Base-by-base conservation (phyloP, 163 green algal species). In the Chlorella variabilis region DNA sequence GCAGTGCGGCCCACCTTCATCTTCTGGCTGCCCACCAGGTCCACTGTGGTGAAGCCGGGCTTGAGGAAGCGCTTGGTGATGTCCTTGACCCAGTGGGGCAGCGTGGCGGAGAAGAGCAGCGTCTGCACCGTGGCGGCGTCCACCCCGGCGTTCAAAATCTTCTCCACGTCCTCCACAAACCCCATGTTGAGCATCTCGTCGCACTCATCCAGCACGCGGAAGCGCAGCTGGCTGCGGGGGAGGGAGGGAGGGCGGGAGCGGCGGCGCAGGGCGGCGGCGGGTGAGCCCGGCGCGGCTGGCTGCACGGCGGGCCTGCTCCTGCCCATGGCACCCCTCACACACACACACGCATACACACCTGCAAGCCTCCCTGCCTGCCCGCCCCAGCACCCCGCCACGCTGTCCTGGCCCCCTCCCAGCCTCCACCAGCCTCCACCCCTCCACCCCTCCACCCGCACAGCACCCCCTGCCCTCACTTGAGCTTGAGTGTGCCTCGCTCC, bases 161-260 rank as follows among this genome's bases (percentile, higher is more conserved):
- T 94, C 90, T 99, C 96, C 51, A 99, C 95, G 81, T 99, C 97
- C 54, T 99, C 97, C 59, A 98, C 95, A 83, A 99, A 99, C n/a
- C 97, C 97, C 97, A 99, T 99, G 86, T 98, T 97, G 75, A 99
- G 92, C 97, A 99, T 99, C 85, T 99, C 93, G 84, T 99, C 97
- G 65, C 96, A 97, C 89, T 99, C 97, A 77, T 99, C 97, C 54
- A 99, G 87, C 51, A 99, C 93, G 23, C 96, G 92, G 86, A 95
- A 98, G 77, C 86, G 93, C 77, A 86, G 61, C 71, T 68, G 45
- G 71, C 71, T 79, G 71, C 54, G 29, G 29, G 18, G 4, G 34
- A 65, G 8, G n/a, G n/a, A 20, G 42, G 31, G 17, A 13, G 29
- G 39, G 38, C 6, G 33, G 67, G 25, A 21, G 41, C 2, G 34